A percentile compares a stretch with the other conserved stretches of the same genome.
These are phyloP conservation scores for Malus domestica DNA, from an alignment of 306 rosid genomes.

Conservation along the genomic window ASM211411v1 NC_041791.1:36909501-36910000, in stretches of 20 bases:
- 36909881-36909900: background rate
- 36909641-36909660: background rate
- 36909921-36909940: background rate
- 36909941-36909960: background rate
- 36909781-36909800: background rate
- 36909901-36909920: background rate
- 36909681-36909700: background rate
- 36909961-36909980: background rate
- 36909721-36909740: background rate
- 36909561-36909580: slow-evolving; percentile 89
- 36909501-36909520: slow-evolving; percentile 88
- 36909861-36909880: background rate
- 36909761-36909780: background rate
- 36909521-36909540: slow-evolving; percentile 62
- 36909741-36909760: background rate
- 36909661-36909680: background rate
- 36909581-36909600: slow-evolving; percentile 76
- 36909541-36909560: slow-evolving; percentile 77
- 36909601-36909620: slow-evolving; percentile 55
- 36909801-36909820: background rate
- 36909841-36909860: background rate
- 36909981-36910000: background rate
- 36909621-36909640: background rate
- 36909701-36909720: background rate
- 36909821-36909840: background rate